Base-by-base conservation (phyloP, 176 grass and related monocot species). In the Raddia distichophylla region DNA sequence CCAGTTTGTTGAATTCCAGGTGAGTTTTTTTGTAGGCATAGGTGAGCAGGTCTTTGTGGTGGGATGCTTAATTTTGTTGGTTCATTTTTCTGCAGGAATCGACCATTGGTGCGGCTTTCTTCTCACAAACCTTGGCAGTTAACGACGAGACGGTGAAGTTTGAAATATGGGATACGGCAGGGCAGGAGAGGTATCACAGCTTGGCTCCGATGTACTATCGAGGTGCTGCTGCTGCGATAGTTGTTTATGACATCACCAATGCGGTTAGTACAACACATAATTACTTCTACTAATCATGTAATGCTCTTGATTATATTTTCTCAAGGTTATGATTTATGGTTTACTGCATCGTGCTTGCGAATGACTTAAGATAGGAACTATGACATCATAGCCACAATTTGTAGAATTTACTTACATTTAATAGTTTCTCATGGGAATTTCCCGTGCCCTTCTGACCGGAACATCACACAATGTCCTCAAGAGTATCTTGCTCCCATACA, bases 1-100 rank as follows among this genome's bases (percentile, higher is more conserved):
- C 60, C 96, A 99, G 83, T 99, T 95, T 86, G 87, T 99, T 69
- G 96, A 99, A 73, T 99, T 99, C 83, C 96, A 99, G 87, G 96
- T 99, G 27, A 68, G 55, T 62, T 76, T 75, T 75, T 35, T 15
- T 14, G 19, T 3, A 16, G 15, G 10, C 8, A 10, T 63, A 69
- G 33, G 57, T 57, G 15, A 11, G n/a, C 6, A 60, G 5, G 71
- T 40, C 18, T 12, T 1, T 34, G 42, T 57, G 12, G 5, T 43
- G 63, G 11, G n/a, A 34, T 62, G 74, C 12, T 66, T 84, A n/a
- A 73, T 82, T 65, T 55, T 2, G 1, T 8, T 40, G 27, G 40
- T 73, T 68, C 22, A 5, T 44, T 63, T 75, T 18, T 8, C 55
- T 75, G 65, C 82, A 98, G 90, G 95, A 98, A 47, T 98, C 95